Conservation (phyloP, 805 yeast species). For the Kodamaea fukazawae region DNA sequence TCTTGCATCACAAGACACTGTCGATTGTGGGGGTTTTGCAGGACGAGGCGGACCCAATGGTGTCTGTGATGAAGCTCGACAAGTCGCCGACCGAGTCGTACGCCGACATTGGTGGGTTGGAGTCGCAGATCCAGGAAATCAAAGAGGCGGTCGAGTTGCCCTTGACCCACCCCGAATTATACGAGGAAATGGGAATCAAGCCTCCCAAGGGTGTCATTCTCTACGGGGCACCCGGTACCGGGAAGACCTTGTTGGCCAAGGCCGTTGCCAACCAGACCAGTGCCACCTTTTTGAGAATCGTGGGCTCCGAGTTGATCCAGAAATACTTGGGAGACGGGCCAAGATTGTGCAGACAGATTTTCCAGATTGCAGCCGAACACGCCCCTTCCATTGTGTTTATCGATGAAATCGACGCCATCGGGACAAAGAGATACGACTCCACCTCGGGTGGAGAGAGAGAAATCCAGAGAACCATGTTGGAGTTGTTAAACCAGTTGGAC, state of each 20-base stretch:
- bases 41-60: slow-evolving; percentile 98
- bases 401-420: slow-evolving; percentile 98
- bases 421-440: slow-evolving; percentile 96
- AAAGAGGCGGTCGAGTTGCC: slow-evolving; percentile 97
- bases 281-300: slow-evolving; percentile 93
- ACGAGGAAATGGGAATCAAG: slow-evolving; percentile 97
- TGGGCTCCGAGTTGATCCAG: slow-evolving; percentile 95
- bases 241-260: slow-evolving; percentile 91
- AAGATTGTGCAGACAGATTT: slow-evolving; percentile 86
- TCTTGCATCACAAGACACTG: slow-evolving; percentile 92
- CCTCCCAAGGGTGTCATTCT: slow-evolving; percentile 98
- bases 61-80: slow-evolving; percentile 94
- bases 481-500: slow-evolving; percentile 88
- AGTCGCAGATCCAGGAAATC: slow-evolving; percentile 93
- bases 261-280: slow-evolving; percentile 98
- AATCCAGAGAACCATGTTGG: slow-evolving; percentile 97
- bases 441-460: slow-evolving; percentile 97
- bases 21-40: slow-evolving; percentile 97
- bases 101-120: slow-evolving; percentile 96
- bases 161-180: slow-evolving; percentile 91
- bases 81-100: slow-evolving; percentile 96
- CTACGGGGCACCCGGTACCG: slow-evolving; percentile 98
- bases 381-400: slow-evolving; percentile 98
- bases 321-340: slow-evolving; percentile 98
- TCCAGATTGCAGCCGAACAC: slow-evolving; percentile 94